Evolutionary conservation across 2,329 filamentous ascomycete species (phyloP).

Genomic region (Penicillium sp.): DNA sequence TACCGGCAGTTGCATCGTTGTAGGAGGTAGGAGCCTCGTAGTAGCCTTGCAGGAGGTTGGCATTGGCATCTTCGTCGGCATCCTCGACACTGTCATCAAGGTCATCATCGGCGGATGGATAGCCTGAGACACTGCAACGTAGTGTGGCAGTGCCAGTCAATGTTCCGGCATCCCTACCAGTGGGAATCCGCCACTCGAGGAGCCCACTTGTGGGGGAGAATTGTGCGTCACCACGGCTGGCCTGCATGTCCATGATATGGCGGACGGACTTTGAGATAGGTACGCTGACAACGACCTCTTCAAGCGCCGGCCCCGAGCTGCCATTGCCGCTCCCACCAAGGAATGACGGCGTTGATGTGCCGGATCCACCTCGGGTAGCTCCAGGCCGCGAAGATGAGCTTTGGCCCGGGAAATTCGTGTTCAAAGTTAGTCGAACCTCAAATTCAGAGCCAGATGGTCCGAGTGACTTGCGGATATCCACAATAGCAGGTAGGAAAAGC

Average conservation of each 20-base stretch:
- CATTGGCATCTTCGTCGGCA: constrained; percentile 31
- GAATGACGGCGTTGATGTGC: constrained; percentile 50
- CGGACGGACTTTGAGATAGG: constrained; percentile 76
- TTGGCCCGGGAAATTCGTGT: constrained; percentile 61
- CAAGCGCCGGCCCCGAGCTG: constrained; percentile 61
- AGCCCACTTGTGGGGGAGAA: constrained; percentile 70
- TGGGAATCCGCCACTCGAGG: constrained; percentile 79
- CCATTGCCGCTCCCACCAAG: constrained; percentile 54
- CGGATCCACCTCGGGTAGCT: constrained; percentile 42
- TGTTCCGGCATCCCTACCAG: constrained; percentile 66
- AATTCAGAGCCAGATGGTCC: constrained; percentile 78
- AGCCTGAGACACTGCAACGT: constrained; percentile 75
- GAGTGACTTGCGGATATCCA: constrained; percentile 78
- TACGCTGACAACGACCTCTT: constrained; percentile 74
- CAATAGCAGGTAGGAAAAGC: constrained; percentile 75
- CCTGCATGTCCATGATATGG: constrained; percentile 77
- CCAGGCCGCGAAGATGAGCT: constrained; percentile 42
- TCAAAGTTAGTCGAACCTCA: constrained; percentile 74
- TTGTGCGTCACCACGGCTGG: constrained; percentile 77
- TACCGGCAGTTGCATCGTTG: constrained; percentile 22
- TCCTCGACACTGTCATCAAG: constrained; percentile 43
- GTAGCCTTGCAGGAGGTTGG: constrained; percentile 47
- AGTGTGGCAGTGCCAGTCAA: constrained; percentile 69
- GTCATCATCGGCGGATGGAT: constrained; percentile 49
- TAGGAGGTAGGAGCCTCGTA: constrained; percentile 44